Conservation (phyloP, 768 basidiomycete species). For the Trametes gibbosa region DNA sequence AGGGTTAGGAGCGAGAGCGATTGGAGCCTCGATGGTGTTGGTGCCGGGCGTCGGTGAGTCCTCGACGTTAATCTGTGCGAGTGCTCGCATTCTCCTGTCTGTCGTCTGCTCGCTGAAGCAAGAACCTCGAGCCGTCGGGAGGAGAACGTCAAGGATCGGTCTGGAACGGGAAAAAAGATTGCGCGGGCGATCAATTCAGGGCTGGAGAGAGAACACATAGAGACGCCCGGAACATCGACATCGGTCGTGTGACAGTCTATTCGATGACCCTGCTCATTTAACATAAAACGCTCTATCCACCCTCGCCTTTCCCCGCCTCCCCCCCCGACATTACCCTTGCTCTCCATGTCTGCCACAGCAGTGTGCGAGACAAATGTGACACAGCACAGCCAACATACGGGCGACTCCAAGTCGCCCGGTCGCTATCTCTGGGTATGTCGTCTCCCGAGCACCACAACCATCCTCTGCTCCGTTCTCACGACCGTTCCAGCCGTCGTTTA, state of each 20-base stretch:
- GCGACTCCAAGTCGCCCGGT: neutral
- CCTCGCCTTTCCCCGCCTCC: neutral
- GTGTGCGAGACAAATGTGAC: constrained; percentile 1
- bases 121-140: too few relatives aligned
- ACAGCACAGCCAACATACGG: neutral
- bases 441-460: neutral
- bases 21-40: too few relatives aligned
- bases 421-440: constrained; percentile 12
- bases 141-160: too few relatives aligned
- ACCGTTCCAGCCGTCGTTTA: neutral
- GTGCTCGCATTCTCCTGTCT: too few relatives aligned
- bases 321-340: neutral
- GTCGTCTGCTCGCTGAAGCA: too few relatives aligned
- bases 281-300: neutral
- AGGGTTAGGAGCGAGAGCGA: neutral
- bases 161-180: neutral
- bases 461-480: neutral
- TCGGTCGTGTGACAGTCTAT: neutral
- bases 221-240: neutral
- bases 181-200: neutral
- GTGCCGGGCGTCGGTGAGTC: too few relatives aligned
- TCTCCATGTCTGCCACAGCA: neutral
- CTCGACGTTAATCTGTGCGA: too few relatives aligned
- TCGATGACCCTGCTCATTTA: neutral
- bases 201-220: neutral